These are phyloP conservation scores for Ophiosphaerella narmari DNA, from an alignment of 2,329 filamentous ascomycete species.

Conservation along the genomic window DNA sequence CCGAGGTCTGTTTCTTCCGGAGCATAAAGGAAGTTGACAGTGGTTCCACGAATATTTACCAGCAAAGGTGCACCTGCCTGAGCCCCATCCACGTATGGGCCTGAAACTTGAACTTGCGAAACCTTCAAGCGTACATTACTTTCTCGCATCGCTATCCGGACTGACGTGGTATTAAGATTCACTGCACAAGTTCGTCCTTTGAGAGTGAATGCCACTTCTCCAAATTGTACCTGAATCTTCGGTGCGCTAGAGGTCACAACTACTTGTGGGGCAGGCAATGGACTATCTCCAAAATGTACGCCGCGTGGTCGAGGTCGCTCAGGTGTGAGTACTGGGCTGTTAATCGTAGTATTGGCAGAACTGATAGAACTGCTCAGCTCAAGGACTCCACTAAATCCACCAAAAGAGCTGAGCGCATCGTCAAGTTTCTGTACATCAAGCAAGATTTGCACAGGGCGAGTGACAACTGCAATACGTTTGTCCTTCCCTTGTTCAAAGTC, in stretches of 20 bases:
- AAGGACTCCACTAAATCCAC: conserved; percentile 86
- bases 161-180: conserved; percentile 74
- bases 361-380: conserved; percentile 85
- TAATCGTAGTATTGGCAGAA: conserved; percentile 67
- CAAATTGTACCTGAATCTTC: conserved; percentile 78
- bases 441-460: conserved; percentile 74
- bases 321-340: conserved; percentile 37
- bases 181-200: conserved; percentile 77
- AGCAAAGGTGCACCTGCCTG: conserved; percentile 64
- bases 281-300: conserved; percentile 61
- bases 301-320: conserved; percentile 48
- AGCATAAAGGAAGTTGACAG: conserved; percentile 69
- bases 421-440: conserved; percentile 82
- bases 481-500: conserved; percentile 38
- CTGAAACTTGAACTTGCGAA: conserved; percentile 73
- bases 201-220: conserved; percentile 76
- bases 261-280: conserved; percentile 30
- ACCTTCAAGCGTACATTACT: conserved; percentile 74
- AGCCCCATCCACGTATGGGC: conserved; percentile 65
- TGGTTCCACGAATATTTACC: conserved; percentile 67
- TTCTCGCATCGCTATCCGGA: conserved; percentile 78
- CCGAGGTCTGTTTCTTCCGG: conserved; percentile 83
- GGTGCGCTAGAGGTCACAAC: conserved; percentile 24
- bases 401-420: conserved; percentile 85
- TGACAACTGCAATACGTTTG: conserved; percentile 65